Conservation (phyloP, 805 yeast genomes). For the Lipomyces sp. region DNA sequence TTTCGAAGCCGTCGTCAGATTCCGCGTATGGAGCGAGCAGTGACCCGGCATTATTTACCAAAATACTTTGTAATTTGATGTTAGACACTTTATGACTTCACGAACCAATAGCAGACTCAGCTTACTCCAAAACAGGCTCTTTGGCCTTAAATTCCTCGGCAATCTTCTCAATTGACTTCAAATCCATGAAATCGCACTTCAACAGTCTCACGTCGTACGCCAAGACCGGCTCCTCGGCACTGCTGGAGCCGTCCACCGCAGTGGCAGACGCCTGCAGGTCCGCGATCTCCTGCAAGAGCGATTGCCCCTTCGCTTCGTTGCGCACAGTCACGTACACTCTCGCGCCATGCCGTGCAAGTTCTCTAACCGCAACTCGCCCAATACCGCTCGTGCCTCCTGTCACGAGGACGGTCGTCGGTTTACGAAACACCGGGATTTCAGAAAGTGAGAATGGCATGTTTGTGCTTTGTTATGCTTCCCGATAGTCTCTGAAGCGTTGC, state of each 20-base stretch:
- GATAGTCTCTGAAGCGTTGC: no score
- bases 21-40: conserved; percentile 68
- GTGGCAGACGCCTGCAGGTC: no score
- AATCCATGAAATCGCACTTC: conserved; percentile 12
- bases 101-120: not conserved
- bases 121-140: conserved; percentile 43
- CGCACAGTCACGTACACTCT: conserved; percentile 25
- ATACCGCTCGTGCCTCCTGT: conserved; percentile 29
- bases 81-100: not conserved
- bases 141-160: conserved; percentile 15
- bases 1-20: conserved; percentile 70
- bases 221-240: conserved; percentile 1
- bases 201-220: not conserved
- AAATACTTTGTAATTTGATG: conserved; percentile 36
- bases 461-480: not conserved
- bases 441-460: conserved; percentile 1
- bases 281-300: conserved; percentile 5
- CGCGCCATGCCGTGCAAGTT: conserved; percentile 24
- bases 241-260: not conserved
- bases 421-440: not conserved
- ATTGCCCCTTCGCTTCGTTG: conserved; percentile 6
- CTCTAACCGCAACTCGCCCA: conserved; percentile 22
- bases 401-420: conserved; percentile 4
- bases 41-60: conserved; percentile 76
- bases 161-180: conserved; percentile 6